phyloP scores from a whole-genome alignment of 148 eudicot species.

The Fagopyrum homotropicum region DNA sequence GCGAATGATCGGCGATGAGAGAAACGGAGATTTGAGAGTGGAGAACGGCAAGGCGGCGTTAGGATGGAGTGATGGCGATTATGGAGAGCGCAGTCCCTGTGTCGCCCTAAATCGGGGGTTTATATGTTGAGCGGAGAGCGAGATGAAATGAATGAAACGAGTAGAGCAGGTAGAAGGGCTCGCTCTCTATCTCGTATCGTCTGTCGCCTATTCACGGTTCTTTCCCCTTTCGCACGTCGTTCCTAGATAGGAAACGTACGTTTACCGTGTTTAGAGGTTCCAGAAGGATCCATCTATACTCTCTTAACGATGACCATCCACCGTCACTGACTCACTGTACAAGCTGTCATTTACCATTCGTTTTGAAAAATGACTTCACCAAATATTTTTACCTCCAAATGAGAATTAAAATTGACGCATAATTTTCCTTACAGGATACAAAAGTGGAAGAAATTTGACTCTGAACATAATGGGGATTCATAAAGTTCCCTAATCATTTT shows the following conservation, averaged over 20 bases:
- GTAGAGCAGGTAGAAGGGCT: no score
- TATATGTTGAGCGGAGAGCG: background rate
- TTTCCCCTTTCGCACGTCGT: slow-evolving; percentile 7
- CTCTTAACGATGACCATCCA: background rate
- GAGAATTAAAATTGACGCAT: no score
- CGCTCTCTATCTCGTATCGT: background rate
- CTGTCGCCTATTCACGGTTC: background rate
- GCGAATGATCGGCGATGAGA: background rate
- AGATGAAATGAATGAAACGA: background rate
- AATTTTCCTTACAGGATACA: no score
- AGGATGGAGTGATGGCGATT: background rate
- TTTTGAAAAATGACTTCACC: no score
- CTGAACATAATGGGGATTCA: no score
- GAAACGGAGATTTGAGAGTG: background rate
- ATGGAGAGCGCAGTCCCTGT: background rate
- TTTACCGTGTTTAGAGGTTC: background rate
- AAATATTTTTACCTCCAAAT: no score
- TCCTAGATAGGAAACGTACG: background rate
- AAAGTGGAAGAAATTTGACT: no score
- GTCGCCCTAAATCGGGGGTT: background rate
- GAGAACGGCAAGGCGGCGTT: background rate
- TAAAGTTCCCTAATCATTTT: no score
- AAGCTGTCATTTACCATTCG: no score
- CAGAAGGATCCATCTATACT: background rate
- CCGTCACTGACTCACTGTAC: background rate